phyloP scores from a whole-genome alignment of 108 stramenopile species.

The Discostella pseudostelligera region DNA sequence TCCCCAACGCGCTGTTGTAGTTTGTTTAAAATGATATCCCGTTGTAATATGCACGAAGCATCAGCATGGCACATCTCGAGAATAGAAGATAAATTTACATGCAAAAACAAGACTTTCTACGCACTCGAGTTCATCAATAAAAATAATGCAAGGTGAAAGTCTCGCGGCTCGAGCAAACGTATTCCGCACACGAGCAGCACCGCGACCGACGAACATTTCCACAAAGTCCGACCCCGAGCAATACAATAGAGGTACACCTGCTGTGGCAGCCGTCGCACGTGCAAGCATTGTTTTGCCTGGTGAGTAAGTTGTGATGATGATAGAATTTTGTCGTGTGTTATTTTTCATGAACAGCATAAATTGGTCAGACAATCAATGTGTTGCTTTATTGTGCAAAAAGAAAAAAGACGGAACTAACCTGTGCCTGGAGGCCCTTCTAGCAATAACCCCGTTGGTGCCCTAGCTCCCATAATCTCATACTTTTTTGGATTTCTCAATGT shows the following conservation, averaged over 20 bases:
- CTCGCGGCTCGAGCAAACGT: conserved; percentile 72
- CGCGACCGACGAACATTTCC: conserved; percentile 90
- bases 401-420: background rate
- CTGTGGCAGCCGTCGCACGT: conserved; percentile 80
- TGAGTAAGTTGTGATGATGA: too few relatives aligned
- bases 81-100: background rate
- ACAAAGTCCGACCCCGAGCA: conserved; percentile 86
- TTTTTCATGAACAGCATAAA: too few relatives aligned
- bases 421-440: conserved; percentile 73
- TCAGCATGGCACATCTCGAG: too few relatives aligned
- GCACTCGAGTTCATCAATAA: conserved; percentile 84
- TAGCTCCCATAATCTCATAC: conserved; percentile 82
- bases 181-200: conserved; percentile 89
- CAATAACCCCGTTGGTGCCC: conserved; percentile 81
- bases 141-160: conserved; percentile 77
- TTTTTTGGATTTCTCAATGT: conserved; percentile 79
- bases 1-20: conserved; percentile 79
- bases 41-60: too few relatives aligned
- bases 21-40: too few relatives aligned
- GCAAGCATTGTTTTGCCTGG: conserved; percentile 85
- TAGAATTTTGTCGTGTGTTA: too few relatives aligned
- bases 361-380: too few relatives aligned
- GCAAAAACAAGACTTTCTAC: background rate
- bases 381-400: too few relatives aligned
- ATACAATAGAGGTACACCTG: conserved; percentile 82